Conservation (phyloP, 148 eudicot genomes). For the Rhododendron williamsianum region DNA sequence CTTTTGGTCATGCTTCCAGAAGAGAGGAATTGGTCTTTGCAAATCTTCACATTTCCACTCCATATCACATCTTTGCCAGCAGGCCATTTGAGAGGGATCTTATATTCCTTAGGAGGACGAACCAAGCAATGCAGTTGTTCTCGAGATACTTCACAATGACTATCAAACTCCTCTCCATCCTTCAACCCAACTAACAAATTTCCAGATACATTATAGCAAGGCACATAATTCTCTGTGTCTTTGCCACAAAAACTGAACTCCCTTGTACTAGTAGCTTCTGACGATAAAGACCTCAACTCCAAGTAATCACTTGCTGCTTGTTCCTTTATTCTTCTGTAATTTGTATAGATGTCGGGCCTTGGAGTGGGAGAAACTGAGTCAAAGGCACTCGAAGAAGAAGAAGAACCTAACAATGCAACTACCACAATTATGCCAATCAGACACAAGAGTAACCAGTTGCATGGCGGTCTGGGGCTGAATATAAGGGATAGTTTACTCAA, state of each 20-base stretch:
- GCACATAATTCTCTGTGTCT: constrained; percentile 80
- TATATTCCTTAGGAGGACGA: constrained; percentile 85
- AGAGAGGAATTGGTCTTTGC: constrained; percentile 87
- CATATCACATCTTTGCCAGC: constrained; percentile 88
- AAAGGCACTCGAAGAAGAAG: constrained; percentile 48
- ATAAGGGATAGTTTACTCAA: constrained; percentile 40
- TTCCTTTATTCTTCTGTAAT: constrained; percentile 73
- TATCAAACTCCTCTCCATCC: constrained; percentile 78
- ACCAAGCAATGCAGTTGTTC: constrained; percentile 56
- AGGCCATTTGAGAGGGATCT: constrained; percentile 85
- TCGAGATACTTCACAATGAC: constrained; percentile 69
- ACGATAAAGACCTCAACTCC: constrained; percentile 47
- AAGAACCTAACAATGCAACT: constrained; percentile 48
- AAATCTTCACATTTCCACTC: constrained; percentile 92
- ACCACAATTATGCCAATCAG: constrained; percentile 47
- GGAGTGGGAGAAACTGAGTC: constrained; percentile 31
- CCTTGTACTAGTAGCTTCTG: constrained; percentile 31
- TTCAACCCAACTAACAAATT: constrained; percentile 56
- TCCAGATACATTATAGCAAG: constrained; percentile 76
- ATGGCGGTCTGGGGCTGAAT: constrained; percentile 54
- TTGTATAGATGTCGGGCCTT: constrained; percentile 37
- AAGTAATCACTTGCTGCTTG: constrained; percentile 74
- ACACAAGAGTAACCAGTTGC: constrained; percentile 67
- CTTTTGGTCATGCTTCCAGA: constrained; percentile 97
- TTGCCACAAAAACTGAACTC: constrained; percentile 69